These are phyloP conservation scores for Botrytis sinoallii DNA, from an alignment of 2,329 filamentous ascomycete genomes.

Conservation along the genomic window DNA sequence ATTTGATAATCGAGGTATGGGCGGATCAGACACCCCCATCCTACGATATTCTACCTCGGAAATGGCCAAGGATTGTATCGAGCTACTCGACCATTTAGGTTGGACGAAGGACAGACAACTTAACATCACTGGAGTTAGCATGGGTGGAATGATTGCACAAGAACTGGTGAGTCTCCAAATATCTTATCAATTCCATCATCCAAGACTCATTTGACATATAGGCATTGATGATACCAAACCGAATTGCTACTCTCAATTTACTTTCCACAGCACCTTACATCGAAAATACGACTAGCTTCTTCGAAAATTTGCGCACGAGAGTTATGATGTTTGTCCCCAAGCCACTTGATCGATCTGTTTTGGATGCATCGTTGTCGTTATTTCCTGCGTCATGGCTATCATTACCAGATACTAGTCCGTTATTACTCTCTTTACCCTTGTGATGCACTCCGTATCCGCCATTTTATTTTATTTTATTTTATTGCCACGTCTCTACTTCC, in stretches of 20 bases:
- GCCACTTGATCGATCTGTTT: conserved; percentile 62
- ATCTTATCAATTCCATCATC: not conserved
- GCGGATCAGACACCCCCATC: conserved; percentile 73
- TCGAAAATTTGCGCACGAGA: conserved; percentile 61
- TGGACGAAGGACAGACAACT: conserved; percentile 60
- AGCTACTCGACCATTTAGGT: conserved; percentile 65
- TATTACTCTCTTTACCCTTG: conserved; percentile 45
- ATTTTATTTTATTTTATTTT: conserved; percentile 46
- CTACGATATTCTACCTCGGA: conserved; percentile 76
- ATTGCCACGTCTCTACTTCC: conserved; percentile 69
- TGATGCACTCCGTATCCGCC: conserved; percentile 36
- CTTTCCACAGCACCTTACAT: conserved; percentile 60
- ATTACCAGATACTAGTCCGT: conserved; percentile 52
- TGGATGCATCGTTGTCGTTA: conserved; percentile 60
- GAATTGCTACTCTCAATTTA: conserved; percentile 56
- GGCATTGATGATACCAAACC: conserved; percentile 50
- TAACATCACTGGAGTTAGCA: conserved; percentile 74
- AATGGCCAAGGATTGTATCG: conserved; percentile 77
- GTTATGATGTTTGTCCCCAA: conserved; percentile 65
- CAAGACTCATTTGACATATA: conserved; percentile 3
- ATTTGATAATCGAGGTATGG: conserved; percentile 80
- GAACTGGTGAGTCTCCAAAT: conserved; percentile 55
- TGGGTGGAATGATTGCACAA: conserved; percentile 91
- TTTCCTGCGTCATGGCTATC: conserved; percentile 64
- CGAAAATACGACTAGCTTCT: conserved; percentile 58